Base-by-base conservation (phyloP, 208 protist genomes). In the Lotmaria passim region DNA sequence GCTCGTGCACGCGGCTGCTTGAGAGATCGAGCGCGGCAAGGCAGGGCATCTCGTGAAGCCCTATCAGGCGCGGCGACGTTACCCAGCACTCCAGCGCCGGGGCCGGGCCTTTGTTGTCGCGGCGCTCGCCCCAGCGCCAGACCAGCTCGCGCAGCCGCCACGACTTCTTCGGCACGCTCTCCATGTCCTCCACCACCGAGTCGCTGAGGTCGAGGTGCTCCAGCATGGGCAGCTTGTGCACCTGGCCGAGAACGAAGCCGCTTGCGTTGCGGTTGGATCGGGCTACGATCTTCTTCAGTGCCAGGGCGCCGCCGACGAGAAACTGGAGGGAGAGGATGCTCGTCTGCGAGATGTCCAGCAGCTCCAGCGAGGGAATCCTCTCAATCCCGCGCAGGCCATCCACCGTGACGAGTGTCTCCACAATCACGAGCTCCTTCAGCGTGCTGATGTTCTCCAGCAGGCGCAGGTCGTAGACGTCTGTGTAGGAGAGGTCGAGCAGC, bases 291-390 rank as follows among this genome's bases (percentile, higher is more conserved):
- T 59, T 79, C 46, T 75, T 51, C 34, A 93, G 71, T 19, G 62
- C 36, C 28, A 47, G 41, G n/a, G 78, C 80, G 14, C 83, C 81
- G 23, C 57, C 31, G 31, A 73, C 76, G 23, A 93, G 78, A 44
- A 93, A 93, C 63, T 87, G 76, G 15, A 93, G 62, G 15, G 87
- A 88, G 43, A 78, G 21, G 55, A 93, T 68, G 66, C 87, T 89
- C 17, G 83, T 93, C 70, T 93, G 87, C 36, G 87, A 93, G 33
- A 93, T 52, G 65, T 93, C 87, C 3, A 93, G 64, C 63, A 71
- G 19, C 57, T 84, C 69, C 38, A 84, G 61, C 21, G 78, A 75
- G 23, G 74, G 46, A 24, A 87, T 82, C 55, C 73, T 61, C 65
- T 89, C 83, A 38, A 93, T 74, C 12, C 87, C 87, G 33, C 81